Conservation (phyloP, 306 rosid species). For the Gastrolobium villosum region DNA sequence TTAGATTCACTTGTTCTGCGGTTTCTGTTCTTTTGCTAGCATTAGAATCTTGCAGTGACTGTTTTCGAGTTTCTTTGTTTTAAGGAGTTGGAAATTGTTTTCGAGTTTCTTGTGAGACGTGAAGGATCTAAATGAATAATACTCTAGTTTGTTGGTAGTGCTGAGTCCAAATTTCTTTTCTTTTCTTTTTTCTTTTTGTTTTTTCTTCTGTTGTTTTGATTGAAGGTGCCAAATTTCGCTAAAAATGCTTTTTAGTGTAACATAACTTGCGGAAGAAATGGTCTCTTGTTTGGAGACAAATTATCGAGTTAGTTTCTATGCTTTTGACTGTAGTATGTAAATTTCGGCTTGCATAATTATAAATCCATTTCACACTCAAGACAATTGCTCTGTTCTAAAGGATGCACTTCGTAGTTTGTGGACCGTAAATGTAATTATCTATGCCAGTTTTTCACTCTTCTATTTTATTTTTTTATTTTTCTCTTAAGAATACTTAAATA, state of each 20-base stretch:
- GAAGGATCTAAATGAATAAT: neutral
- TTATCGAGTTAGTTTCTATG: neutral
- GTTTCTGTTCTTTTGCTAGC: neutral
- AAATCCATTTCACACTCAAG: conserved; percentile 5
- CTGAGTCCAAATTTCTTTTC: neutral
- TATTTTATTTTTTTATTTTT: neutral
- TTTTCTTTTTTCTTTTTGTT: neutral
- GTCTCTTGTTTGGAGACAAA: conserved; percentile 11
- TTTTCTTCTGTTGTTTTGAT: neutral
- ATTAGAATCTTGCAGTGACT: neutral
- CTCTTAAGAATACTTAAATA: neutral
- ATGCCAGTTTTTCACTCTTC: neutral
- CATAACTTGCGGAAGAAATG: conserved; percentile 12
- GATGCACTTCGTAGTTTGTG: neutral
- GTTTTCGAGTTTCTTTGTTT: neutral
- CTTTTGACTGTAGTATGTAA: neutral
- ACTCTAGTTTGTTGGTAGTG: neutral
- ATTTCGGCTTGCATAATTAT: neutral
- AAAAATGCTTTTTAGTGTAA: neutral
- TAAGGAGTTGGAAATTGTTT: neutral
- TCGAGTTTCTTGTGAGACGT: neutral
- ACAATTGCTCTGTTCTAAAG: conserved; percentile 2
- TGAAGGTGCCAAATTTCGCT: conserved; percentile 4
- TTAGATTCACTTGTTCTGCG: conserved; percentile 10
- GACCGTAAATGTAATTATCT: neutral